A percentile compares a stretch with the other conserved stretches of the same genome.
Evolutionary conservation across 2,329 filamentous ascomycete species (phyloP).

Genomic region (Alternaria sp.): DNA sequence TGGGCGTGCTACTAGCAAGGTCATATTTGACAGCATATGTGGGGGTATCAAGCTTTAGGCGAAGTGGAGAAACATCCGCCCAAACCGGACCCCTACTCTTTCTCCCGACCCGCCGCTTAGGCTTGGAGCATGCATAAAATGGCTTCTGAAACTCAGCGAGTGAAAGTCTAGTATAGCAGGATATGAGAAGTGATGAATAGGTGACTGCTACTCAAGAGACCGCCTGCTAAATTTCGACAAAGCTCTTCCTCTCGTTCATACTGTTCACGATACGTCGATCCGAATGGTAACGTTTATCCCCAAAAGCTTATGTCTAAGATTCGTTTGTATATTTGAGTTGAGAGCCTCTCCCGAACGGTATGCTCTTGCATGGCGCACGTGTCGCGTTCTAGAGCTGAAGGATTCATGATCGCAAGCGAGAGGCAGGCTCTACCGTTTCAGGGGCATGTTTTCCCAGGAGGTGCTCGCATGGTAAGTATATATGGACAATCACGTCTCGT

Average conservation of each 20-base stretch:
- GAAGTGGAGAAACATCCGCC: conserved; percentile 4
- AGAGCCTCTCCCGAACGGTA: conserved; percentile 7
- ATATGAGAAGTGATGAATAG: not conserved
- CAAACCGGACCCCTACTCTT: not conserved
- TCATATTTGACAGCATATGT: not conserved
- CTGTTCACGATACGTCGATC: not conserved
- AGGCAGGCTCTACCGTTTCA: conserved; percentile 18
- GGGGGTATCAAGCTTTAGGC: conserved; percentile 6
- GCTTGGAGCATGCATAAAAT: conserved; percentile 9
- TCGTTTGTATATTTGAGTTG: not conserved
- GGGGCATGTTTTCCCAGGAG: conserved; percentile 16
- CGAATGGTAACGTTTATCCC: not conserved
- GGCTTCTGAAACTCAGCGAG: not conserved
- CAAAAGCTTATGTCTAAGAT: conserved; percentile 10
- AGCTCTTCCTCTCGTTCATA: not conserved
- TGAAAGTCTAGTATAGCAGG: too few relatives aligned
- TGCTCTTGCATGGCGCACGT: conserved; percentile 13
- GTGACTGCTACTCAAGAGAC: not conserved
- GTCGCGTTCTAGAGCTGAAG: conserved; percentile 15
- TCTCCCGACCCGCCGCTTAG: not conserved
- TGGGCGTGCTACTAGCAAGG: not conserved
- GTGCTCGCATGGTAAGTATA: conserved; percentile 18
- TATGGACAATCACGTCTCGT: conserved; percentile 13
- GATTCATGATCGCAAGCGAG: conserved; percentile 16
- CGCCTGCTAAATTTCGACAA: not conserved